A percentile compares a stretch with the other conserved stretches of the same genome.
Evolutionary conservation across 352 stramenopile genomes (phyloP).

Genomic region (Phytophthora nicotianae): DNA sequence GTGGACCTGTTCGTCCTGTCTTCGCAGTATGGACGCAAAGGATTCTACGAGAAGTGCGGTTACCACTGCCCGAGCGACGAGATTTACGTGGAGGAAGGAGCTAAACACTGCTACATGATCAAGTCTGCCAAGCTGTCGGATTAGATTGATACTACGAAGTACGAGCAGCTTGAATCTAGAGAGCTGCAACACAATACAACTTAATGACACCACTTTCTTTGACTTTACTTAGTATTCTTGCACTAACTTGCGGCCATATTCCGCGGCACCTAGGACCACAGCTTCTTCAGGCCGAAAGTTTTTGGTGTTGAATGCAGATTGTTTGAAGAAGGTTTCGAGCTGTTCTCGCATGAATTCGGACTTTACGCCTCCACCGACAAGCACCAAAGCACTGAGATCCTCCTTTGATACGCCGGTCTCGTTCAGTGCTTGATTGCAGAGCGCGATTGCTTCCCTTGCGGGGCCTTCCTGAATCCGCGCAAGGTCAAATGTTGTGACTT

Average conservation of each 20-base stretch:
- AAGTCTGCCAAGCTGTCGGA: slow-evolving; percentile 31
- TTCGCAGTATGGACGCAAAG: slow-evolving; percentile 59
- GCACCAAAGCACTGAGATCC: slow-evolving; percentile 53
- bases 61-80: slow-evolving; percentile 56
- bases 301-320: slow-evolving; percentile 49
- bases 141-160: slow-evolving; percentile 12
- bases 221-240: slow-evolving; percentile 32
- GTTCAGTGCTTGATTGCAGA: slow-evolving; percentile 48
- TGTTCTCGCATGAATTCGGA: slow-evolving; percentile 56
- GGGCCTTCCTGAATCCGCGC: slow-evolving; percentile 47
- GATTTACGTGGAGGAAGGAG: slow-evolving; percentile 58
- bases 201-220: slow-evolving; percentile 1
- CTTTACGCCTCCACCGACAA: slow-evolving; percentile 61
- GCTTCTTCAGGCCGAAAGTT: slow-evolving; percentile 65
- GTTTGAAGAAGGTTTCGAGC: slow-evolving; percentile 59
- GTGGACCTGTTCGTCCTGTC: slow-evolving; percentile 57
- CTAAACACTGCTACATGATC: slow-evolving; percentile 63
- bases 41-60: slow-evolving; percentile 75
- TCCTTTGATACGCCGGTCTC: slow-evolving; percentile 40
- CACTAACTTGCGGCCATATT: slow-evolving; percentile 56
- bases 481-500: slow-evolving; percentile 61
- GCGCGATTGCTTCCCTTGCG: slow-evolving; percentile 31
- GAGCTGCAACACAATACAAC: too few species aligned
- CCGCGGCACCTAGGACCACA: slow-evolving; percentile 59
- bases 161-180: slow-evolving; percentile 5